Percentiles rank a stretch among this genome's conserved stretches.
Evolutionary conservation across 345 rosid species (phyloP).

Genomic region (Ceriops tagal): DNA sequence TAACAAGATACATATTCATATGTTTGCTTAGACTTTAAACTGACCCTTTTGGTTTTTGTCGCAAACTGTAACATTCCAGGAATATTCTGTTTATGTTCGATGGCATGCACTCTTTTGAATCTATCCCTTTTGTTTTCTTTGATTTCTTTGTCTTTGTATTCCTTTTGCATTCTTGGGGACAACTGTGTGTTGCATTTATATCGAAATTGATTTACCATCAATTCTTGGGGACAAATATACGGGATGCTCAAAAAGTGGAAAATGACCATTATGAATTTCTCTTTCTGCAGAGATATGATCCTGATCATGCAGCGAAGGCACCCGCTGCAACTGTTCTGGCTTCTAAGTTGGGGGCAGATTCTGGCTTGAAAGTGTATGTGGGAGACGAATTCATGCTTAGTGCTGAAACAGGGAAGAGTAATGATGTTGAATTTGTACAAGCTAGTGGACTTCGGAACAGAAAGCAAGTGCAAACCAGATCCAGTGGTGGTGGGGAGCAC

Average conservation of each 20-base stretch:
- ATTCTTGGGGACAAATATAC: too few relatives aligned
- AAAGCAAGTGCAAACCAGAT: slow-evolving; percentile 50
- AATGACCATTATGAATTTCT: slow-evolving; percentile 6
- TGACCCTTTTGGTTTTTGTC: too few relatives aligned
- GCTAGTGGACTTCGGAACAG: slow-evolving; percentile 69
- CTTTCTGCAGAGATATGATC: slow-evolving; percentile 73
- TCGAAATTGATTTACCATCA: too few relatives aligned
- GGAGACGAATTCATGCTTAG: slow-evolving; percentile 57
- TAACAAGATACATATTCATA: too few relatives aligned
- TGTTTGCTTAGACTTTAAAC: too few relatives aligned
- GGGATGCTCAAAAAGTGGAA: not conserved
- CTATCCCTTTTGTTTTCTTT: too few relatives aligned
- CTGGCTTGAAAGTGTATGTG: slow-evolving; percentile 70
- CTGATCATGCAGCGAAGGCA: slow-evolving; percentile 96
- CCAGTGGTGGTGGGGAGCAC: slow-evolving; percentile 44
- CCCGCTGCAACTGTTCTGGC: slow-evolving; percentile 95
- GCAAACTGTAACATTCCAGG: too few relatives aligned
- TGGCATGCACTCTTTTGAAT: too few relatives aligned
- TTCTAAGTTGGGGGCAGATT: slow-evolving; percentile 86
- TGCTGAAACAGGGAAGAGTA: slow-evolving; percentile 52
- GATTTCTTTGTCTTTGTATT: too few relatives aligned
- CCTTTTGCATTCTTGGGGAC: too few relatives aligned
- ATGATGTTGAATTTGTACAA: slow-evolving; percentile 55
- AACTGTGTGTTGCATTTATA: too few relatives aligned
- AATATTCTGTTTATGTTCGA: too few relatives aligned